Conservation (phyloP, 441 rosid genomes). For the Brassica balearica region DNA sequence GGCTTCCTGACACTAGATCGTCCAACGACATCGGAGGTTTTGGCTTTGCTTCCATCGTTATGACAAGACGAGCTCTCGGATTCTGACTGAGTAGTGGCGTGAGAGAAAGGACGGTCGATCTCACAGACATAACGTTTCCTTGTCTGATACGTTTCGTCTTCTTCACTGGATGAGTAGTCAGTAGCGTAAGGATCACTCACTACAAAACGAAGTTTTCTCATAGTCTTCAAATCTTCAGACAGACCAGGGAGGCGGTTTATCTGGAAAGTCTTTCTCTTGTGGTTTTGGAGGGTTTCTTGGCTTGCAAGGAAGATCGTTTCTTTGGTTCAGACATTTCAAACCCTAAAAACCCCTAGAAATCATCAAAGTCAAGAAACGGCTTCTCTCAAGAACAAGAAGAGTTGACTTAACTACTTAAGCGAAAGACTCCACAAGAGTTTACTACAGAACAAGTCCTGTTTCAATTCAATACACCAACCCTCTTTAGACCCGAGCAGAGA, state of each 20-base stretch:
- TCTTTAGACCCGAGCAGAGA: too few relatives aligned
- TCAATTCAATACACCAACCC: too few relatives aligned
- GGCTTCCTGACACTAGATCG: constrained; percentile 45
- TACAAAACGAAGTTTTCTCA: constrained; percentile 70
- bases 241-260: too few relatives aligned
- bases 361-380: constrained; percentile 19
- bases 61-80: constrained; percentile 58
- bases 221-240: constrained; percentile 25
- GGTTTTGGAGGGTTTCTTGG: too few relatives aligned
- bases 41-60: constrained; percentile 31
- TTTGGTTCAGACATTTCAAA: too few relatives aligned
- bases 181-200: constrained; percentile 66
- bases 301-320: too few relatives aligned
- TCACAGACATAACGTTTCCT: constrained; percentile 62
- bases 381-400: too few relatives aligned
- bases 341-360: background rate
- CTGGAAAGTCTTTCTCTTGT: too few relatives aligned
- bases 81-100: constrained; percentile 36
- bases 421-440: constrained; percentile 63
- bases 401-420: constrained; percentile 33
- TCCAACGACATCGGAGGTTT: constrained; percentile 25
- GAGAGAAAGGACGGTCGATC: constrained; percentile 51
- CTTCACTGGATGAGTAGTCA: too few relatives aligned
- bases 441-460: too few relatives aligned
- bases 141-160: constrained; percentile 52